Percentiles rank a stretch among this genome's conserved stretches.
Conservation (phyloP, 2,329 filamentous ascomycete genomes). For the Chaetomiaceae sp. region DNA sequence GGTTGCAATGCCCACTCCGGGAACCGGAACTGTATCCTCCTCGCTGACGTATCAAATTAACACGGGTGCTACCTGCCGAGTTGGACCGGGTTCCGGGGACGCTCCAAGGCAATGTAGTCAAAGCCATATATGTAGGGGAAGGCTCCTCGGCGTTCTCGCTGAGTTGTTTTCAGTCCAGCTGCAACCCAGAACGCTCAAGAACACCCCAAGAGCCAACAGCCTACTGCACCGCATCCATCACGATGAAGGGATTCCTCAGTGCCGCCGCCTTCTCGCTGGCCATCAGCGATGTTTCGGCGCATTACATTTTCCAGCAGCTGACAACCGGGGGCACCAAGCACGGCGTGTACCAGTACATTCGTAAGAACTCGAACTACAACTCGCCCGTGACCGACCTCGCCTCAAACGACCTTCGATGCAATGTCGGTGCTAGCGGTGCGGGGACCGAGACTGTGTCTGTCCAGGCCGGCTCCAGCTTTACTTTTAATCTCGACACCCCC, state of each 20-base stretch:
- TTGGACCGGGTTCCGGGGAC: background rate
- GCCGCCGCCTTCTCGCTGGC: slow-evolving; percentile 30
- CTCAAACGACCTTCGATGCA: slow-evolving; percentile 41
- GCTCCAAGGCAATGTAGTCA: background rate
- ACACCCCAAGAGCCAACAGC: background rate
- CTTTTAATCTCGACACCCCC: slow-evolving; percentile 38
- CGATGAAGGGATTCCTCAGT: slow-evolving; percentile 25
- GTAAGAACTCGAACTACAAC: slow-evolving; percentile 47
- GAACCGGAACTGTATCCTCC: background rate
- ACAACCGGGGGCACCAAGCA: slow-evolving; percentile 32
- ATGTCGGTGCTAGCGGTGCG: slow-evolving; percentile 34
- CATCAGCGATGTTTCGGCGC: slow-evolving; percentile 34
- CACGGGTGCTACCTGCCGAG: background rate
- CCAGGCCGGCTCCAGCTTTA: slow-evolving; percentile 37
- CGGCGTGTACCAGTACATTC: slow-evolving; percentile 38
- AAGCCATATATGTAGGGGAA: background rate
- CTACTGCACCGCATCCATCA: slow-evolving; percentile 1
- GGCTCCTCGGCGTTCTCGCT: background rate
- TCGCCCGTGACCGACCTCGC: slow-evolving; percentile 41
- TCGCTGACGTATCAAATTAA: background rate
- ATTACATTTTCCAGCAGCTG: slow-evolving; percentile 42
- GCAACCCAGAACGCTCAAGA: background rate
- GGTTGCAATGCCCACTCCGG: background rate
- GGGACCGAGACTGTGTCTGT: slow-evolving; percentile 35
- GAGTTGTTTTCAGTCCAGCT: too few species aligned